Conservation (phyloP, 169 alveolate genomes). For the Sarcocystis neurona region DNA sequence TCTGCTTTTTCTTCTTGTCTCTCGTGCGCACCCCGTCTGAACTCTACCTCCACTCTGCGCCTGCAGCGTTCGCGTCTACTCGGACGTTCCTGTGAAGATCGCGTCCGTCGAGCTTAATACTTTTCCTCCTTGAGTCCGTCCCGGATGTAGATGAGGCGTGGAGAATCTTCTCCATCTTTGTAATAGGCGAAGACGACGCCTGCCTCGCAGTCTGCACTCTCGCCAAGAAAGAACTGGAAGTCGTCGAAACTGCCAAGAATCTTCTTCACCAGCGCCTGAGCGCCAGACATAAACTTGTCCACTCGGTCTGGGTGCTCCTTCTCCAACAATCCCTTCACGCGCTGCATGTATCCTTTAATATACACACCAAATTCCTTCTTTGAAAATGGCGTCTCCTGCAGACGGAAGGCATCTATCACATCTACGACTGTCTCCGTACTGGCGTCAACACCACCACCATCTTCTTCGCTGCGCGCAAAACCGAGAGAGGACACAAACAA, state of each 20-base stretch:
- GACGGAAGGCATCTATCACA: slow-evolving; percentile 89
- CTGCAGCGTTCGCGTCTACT: too few species aligned
- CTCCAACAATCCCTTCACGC: slow-evolving; percentile 83
- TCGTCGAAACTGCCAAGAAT: slow-evolving; percentile 88
- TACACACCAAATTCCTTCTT: slow-evolving; percentile 90
- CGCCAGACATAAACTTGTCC: slow-evolving; percentile 84
- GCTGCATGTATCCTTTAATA: slow-evolving; percentile 89
- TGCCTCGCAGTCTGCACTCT: slow-evolving; percentile 89
- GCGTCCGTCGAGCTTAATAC: too few species aligned
- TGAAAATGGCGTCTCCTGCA: slow-evolving; percentile 87
- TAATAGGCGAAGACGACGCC: slow-evolving; percentile 88
- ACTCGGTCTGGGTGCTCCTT: slow-evolving; percentile 89
- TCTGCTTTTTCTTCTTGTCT: too few species aligned
- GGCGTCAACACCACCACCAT: slow-evolving; percentile 78
- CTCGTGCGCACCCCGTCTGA: too few species aligned
- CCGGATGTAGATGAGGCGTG: slow-evolving; percentile 88
- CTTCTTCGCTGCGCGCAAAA: slow-evolving; percentile 79
- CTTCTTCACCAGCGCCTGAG: slow-evolving; percentile 88
- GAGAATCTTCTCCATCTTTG: slow-evolving; percentile 92
- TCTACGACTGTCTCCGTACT: slow-evolving; percentile 88
- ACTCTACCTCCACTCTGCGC: too few species aligned
- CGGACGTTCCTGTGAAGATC: too few species aligned
- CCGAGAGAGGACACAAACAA: too few species aligned
- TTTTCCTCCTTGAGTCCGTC: slow-evolving; percentile 91
- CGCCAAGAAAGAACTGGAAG: slow-evolving; percentile 90